Percentiles rank a stretch among this genome's conserved stretches.
Conservation (phyloP, 1,139 yeast genomes). For the Lizanozyma gosingica region DNA sequence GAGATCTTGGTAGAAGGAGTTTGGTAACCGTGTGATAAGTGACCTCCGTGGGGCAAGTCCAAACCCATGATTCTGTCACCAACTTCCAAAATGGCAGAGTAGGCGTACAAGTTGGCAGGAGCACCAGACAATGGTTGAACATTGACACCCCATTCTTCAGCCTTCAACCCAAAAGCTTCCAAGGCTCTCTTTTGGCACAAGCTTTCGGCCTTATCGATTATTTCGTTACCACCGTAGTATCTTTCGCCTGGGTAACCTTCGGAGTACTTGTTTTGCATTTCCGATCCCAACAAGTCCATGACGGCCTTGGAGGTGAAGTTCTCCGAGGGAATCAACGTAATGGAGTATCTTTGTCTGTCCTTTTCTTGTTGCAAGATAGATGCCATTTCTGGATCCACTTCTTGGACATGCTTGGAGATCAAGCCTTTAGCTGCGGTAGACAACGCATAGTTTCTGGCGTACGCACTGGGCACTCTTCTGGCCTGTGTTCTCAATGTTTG, state of each 20-base stretch:
- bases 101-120: slow-evolving; percentile 91
- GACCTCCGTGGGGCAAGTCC: slow-evolving; percentile 97
- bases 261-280: slow-evolving; percentile 97
- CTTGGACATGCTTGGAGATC: slow-evolving; percentile 54
- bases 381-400: slow-evolving; percentile 82
- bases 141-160: slow-evolving; percentile 89
- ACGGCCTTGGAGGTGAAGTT: slow-evolving; percentile 93
- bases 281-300: slow-evolving; percentile 88
- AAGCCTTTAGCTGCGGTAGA: slow-evolving; percentile 41
- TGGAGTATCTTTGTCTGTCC: slow-evolving; percentile 78
- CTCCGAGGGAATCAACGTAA: slow-evolving; percentile 89
- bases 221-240: slow-evolving; percentile 94
- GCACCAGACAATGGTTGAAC: slow-evolving; percentile 94
- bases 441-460: slow-evolving; percentile 33
- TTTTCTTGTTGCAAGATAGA: slow-evolving; percentile 65
- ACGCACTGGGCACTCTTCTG: slow-evolving; percentile 8
- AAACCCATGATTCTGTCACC: slow-evolving; percentile 95
- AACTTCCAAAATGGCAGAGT: slow-evolving; percentile 83
- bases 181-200: slow-evolving; percentile 90
- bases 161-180: slow-evolving; percentile 68
- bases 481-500: slow-evolving; percentile 12
- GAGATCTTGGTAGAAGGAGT: slow-evolving; percentile 83
- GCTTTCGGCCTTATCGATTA: slow-evolving; percentile 82
- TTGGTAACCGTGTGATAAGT: slow-evolving; percentile 93
- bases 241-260: slow-evolving; percentile 98